phyloP scores from a whole-genome alignment of 2,329 filamentous ascomycete species.

The Botrytis medusae region DNA sequence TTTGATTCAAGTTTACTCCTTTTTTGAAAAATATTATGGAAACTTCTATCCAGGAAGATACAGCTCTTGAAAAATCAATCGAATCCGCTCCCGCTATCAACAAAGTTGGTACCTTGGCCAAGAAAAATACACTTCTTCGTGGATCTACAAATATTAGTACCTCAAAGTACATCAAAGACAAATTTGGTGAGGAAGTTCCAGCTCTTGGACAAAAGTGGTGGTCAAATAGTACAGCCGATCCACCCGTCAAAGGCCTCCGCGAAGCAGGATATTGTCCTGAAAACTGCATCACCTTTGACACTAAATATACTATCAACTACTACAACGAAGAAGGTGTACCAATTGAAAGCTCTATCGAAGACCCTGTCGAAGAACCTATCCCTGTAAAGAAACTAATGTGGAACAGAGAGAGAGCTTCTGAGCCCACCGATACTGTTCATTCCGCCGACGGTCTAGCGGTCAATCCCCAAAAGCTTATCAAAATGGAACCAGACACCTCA shows the following conservation, averaged over 20 bases:
- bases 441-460: background rate
- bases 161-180: constrained; percentile 26
- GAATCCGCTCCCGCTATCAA: constrained; percentile 34
- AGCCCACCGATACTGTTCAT: background rate
- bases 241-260: background rate
- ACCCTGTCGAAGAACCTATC: background rate
- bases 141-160: constrained; percentile 33
- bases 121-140: background rate
- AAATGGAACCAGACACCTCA: background rate
- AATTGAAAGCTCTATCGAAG: background rate
- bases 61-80: constrained; percentile 26
- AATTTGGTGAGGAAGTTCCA: background rate
- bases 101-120: background rate
- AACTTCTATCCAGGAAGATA: constrained; percentile 22
- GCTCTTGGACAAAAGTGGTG: background rate
- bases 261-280: background rate
- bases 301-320: constrained; percentile 13
- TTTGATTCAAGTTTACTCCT: constrained; percentile 5
- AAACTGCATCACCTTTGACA: constrained; percentile 2
- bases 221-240: background rate
- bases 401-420: background rate
- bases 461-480: background rate
- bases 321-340: constrained; percentile 4
- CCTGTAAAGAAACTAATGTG: background rate
- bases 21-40: constrained; percentile 32